A percentile compares a stretch with the other conserved stretches of the same genome.
Conservation (phyloP, 2,329 filamentous ascomycete species). For the Byssochlamys sp. region DNA sequence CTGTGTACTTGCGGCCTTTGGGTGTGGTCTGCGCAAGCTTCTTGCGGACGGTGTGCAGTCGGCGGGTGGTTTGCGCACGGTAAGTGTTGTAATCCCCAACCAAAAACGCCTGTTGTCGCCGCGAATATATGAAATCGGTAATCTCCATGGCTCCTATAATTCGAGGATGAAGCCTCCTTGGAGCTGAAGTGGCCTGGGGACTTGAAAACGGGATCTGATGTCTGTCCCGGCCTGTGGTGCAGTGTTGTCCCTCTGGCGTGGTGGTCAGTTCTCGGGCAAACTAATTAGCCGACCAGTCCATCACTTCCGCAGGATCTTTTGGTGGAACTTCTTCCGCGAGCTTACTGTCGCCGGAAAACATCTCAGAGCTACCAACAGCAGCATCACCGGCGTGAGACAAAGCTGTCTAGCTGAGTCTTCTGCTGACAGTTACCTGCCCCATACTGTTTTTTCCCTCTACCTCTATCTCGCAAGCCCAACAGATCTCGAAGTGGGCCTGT, state of each 20-base stretch:
- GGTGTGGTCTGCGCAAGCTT: slow-evolving; percentile 74
- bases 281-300: slow-evolving; percentile 18
- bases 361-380: background rate
- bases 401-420: background rate
- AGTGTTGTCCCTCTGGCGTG: background rate
- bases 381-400: background rate
- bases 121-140: slow-evolving; percentile 69
- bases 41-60: slow-evolving; percentile 72
- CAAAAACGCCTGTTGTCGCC: slow-evolving; percentile 72
- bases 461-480: background rate
- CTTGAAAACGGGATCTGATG: background rate
- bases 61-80: slow-evolving; percentile 66
- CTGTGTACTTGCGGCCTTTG: slow-evolving; percentile 75
- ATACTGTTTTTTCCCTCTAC: background rate
- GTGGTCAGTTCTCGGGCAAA: slow-evolving; percentile 24
- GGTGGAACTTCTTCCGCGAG: background rate
- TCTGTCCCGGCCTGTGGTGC: background rate
- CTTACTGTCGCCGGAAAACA: background rate
- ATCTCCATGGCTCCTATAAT: slow-evolving; percentile 61
- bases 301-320: slow-evolving; percentile 18
- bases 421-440: background rate
- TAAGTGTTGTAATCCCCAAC: slow-evolving; percentile 85
- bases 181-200: background rate
- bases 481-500: background rate
- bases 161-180: background rate